Conservation (phyloP, 306 rosid genomes). For the Herpetospermum pedunculosum region DNA sequence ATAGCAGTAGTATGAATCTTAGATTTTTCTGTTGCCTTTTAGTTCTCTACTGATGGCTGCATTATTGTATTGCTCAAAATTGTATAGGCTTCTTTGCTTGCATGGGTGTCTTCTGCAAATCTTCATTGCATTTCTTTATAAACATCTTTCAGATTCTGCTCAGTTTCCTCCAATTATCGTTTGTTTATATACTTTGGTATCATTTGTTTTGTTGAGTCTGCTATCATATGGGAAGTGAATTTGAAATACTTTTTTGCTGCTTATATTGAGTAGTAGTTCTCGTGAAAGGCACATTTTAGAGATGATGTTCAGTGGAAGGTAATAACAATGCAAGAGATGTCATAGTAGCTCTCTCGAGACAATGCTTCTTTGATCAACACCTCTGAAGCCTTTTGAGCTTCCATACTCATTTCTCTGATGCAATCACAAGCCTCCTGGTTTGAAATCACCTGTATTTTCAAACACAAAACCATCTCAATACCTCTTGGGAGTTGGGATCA, state of each 20-base stretch:
- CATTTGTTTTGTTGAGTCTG: neutral
- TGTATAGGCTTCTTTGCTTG: constrained; percentile 2
- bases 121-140: neutral
- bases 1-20: neutral
- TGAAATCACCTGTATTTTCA: constrained; percentile 41
- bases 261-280: neutral
- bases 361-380: constrained; percentile 31
- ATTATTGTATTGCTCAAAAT: neutral
- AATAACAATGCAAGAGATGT: constrained; percentile 51
- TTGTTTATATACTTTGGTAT: neutral
- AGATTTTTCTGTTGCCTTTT: neutral
- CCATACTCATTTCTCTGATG: constrained; percentile 23
- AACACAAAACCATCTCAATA: neutral
- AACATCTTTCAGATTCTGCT: neutral
- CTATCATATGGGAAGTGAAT: neutral
- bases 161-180: neutral
- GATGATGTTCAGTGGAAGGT: constrained; percentile 27
- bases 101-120: neutral
- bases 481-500: neutral
- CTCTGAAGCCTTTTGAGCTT: constrained; percentile 36
- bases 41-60: neutral
- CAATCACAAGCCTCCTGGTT: constrained; percentile 50
- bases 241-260: neutral
- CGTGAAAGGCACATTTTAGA: neutral
- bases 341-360: constrained; percentile 32